Conservation (phyloP, 257 asterid genomes). For the Ajuga chamaepitys region DNA sequence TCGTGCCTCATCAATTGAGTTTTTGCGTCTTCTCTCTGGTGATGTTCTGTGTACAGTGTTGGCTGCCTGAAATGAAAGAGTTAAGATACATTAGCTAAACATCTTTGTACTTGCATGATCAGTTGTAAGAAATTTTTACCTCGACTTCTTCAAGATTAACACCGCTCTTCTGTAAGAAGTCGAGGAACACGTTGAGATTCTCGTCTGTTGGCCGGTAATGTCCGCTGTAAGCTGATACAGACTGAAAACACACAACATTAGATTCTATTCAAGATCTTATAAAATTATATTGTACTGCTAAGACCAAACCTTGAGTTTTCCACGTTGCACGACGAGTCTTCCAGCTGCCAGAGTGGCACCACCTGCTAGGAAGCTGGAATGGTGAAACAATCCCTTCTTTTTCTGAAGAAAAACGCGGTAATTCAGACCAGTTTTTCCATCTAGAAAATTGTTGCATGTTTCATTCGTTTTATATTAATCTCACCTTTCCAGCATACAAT, state of each 20-base stretch:
- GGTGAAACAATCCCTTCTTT: constrained; percentile 66
- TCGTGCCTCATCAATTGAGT: neutral
- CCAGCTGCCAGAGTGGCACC: constrained; percentile 77
- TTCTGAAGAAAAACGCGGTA: constrained; percentile 28
- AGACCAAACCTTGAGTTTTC: constrained; percentile 48
- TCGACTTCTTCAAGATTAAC: constrained; percentile 34
- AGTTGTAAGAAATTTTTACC: constrained; percentile 20
- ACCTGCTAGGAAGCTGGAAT: constrained; percentile 81
- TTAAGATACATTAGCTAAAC: neutral
- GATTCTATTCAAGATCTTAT: neutral
- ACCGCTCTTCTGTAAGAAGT: constrained; percentile 31
- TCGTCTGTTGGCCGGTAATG: constrained; percentile 45
- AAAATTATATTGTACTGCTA: neutral
- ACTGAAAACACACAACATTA: constrained; percentile 21
- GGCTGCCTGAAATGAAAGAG: constrained; percentile 15
- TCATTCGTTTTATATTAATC: neutral
- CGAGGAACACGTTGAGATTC: constrained; percentile 30
- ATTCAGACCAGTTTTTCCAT: neutral
- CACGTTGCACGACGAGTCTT: constrained; percentile 50
- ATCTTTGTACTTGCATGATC: neutral
- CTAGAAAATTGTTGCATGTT: neutral
- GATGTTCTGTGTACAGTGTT: neutral
- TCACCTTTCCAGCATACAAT: constrained; percentile 62
- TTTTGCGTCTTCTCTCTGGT: constrained; percentile 2
- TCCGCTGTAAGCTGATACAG: constrained; percentile 43